Conservation (phyloP, 352 stramenopile genomes). For the Halophytophthora batemanensis region DNA sequence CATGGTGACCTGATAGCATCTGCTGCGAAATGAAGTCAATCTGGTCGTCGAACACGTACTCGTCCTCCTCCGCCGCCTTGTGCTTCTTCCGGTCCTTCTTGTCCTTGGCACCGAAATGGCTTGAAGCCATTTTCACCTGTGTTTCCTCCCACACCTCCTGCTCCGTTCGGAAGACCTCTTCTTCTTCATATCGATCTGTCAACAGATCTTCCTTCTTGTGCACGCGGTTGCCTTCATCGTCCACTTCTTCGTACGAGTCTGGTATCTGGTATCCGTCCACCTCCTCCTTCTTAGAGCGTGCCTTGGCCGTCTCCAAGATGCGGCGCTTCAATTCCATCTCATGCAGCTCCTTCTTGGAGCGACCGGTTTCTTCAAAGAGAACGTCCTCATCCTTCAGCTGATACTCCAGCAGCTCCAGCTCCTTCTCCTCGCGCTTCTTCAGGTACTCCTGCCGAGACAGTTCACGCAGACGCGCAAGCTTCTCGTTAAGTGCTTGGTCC, state of each 20-base stretch:
- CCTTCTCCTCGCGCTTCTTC: slow-evolving; percentile 97
- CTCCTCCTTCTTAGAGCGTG: slow-evolving; percentile 48
- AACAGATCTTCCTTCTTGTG: slow-evolving; percentile 91
- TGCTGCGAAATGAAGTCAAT: slow-evolving; percentile 98
- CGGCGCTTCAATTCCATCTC: slow-evolving; percentile 82
- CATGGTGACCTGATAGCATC: slow-evolving; percentile 81
- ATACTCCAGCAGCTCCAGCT: slow-evolving; percentile 92
- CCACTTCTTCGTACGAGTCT: slow-evolving; percentile 94
- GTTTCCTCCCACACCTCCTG: slow-evolving; percentile 98
- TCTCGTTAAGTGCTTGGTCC: slow-evolving; percentile 40
- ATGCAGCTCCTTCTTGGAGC: slow-evolving; percentile 72
- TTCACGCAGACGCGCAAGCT: slow-evolving; percentile 81
- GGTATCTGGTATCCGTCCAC: slow-evolving; percentile 93
- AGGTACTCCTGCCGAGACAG: slow-evolving; percentile 96
- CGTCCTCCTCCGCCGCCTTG: slow-evolving; percentile 87
- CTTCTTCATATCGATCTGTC: slow-evolving; percentile 92
- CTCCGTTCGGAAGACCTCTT: slow-evolving; percentile 93
- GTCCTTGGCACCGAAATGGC: slow-evolving; percentile 64
- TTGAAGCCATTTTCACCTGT: slow-evolving; percentile 90
- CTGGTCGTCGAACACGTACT: slow-evolving; percentile 98
- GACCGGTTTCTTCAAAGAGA: slow-evolving; percentile 75
- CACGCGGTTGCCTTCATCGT: slow-evolving; percentile 87
- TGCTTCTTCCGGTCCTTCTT: slow-evolving; percentile 33
- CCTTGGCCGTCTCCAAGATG: slow-evolving; percentile 89
- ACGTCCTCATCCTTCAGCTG: slow-evolving; percentile 76